phyloP scores from a whole-genome alignment of 768 basidiomycete species.

The Hirschioporus abietinus region DNA sequence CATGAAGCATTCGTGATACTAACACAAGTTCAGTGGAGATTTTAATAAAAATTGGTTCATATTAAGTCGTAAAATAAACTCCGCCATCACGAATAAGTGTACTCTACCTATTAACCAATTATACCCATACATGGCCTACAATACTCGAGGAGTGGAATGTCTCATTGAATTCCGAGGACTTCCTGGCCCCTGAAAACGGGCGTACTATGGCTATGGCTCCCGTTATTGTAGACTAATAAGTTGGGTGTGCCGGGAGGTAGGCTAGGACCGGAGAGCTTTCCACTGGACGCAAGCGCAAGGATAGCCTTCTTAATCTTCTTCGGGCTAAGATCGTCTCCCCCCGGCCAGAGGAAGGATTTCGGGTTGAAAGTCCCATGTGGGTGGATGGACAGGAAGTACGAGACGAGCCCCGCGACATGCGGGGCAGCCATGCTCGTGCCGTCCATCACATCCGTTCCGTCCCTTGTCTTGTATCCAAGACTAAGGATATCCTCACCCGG shows the following conservation, averaged over 20 bases:
- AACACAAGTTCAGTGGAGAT: too few relatives aligned
- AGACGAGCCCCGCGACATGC: slow-evolving; percentile 82
- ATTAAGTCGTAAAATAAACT: too few relatives aligned
- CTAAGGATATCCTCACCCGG: slow-evolving; percentile 37
- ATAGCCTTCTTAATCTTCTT: slow-evolving; percentile 73
- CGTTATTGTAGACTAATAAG: slow-evolving; percentile 78
- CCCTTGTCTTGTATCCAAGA: background rate
- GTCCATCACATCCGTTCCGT: slow-evolving; percentile 46
- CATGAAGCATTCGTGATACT: too few relatives aligned
- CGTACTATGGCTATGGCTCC: slow-evolving; percentile 23
- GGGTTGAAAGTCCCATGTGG: slow-evolving; percentile 63
- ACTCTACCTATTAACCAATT: background rate
- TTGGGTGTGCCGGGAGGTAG: slow-evolving; percentile 54
- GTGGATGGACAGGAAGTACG: slow-evolving; percentile 89
- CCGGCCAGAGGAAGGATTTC: slow-evolving; percentile 37
- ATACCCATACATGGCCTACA: background rate
- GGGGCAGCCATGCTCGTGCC: slow-evolving; percentile 96
- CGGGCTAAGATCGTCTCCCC: slow-evolving; percentile 52
- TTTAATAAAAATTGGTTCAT: too few relatives aligned
- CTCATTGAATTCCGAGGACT: background rate
- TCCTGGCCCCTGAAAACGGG: background rate
- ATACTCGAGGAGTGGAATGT: background rate
- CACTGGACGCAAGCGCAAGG: slow-evolving; percentile 49
- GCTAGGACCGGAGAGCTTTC: slow-evolving; percentile 41
- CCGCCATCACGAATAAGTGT: too few relatives aligned